Evolutionary conservation across 2,329 filamentous ascomycete genomes (phyloP), one percentile per base, ranked within the genome.

Genomic region (Colletotrichum shisoi): DNA sequence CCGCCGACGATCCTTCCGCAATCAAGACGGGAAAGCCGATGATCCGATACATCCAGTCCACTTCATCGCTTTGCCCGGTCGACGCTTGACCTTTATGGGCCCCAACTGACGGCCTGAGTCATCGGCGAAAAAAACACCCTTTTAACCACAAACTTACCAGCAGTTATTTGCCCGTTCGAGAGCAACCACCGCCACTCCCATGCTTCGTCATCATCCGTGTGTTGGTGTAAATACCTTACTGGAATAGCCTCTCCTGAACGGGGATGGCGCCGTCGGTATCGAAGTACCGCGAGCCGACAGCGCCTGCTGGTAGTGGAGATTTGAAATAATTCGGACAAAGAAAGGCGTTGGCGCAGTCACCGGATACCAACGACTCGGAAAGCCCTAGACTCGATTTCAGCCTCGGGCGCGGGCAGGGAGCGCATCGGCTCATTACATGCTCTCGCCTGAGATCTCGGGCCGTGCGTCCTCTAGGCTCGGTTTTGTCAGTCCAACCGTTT

Each of bases 1-100:
- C 24, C 42, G 58, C 37, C 27, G 42, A 37, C 19, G 27, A 62
- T 62, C 57, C 42, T 37, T 49, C 49, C 49, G 24, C 24, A 21
- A 42, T 54, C 13, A 51, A 17, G 24, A 54, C 34, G 44, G 39
- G 27, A 24, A 58, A 42, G 21, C 44, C 44, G 57, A 45, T 3
- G 13, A 39, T 19, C n/a, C n/a, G 44, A 49, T 7, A 49, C 15
- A 49, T 19, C n/a, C 9, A 19, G 19, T 37, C 31, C 17, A 15
- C 31, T 37, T 17, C 49, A 6, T 13, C n/a, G 31, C 17, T 31
- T 51, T 17, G 2, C 48, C 27, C 5, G 27, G 27, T 17, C 27
- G 31, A 51, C 24, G n/a, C n/a, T n/a, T n/a, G n/a, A n/a, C n/a
- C n/a, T n/a, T n/a, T n/a, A n/a, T n/a, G n/a, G n/a, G n/a, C n/a